A percentile compares a stretch with the other conserved stretches of the same genome.
phyloP scores from a whole-genome alignment of 306 rosid genomes.

The Sphenostylis stenocarpa region DNA sequence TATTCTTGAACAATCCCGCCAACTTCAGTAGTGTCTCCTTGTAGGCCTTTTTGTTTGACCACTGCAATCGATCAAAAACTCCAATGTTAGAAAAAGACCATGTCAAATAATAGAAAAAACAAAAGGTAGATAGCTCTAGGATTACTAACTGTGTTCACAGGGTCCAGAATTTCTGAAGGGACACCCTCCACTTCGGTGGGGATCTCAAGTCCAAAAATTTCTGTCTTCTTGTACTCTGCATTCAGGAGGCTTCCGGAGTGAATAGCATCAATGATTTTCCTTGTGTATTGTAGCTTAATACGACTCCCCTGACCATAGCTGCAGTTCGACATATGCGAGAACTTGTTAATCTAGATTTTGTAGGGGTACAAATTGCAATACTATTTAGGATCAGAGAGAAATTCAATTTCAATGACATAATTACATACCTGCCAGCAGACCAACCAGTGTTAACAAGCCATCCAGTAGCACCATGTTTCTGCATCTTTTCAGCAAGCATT shows the following conservation, averaged over 20 bases:
- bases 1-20: constrained; percentile 72
- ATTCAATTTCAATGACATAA: not conserved
- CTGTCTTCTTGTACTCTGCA: constrained; percentile 57
- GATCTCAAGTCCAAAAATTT: constrained; percentile 78
- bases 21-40: constrained; percentile 59
- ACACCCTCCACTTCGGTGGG: constrained; percentile 75
- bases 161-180: constrained; percentile 76
- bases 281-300: constrained; percentile 71
- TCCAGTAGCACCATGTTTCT: constrained; percentile 79
- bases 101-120: not conserved
- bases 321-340: constrained; percentile 20
- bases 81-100: not conserved
- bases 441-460: constrained; percentile 99
- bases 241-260: constrained; percentile 72
- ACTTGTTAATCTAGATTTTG: not conserved
- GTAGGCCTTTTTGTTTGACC: constrained; percentile 70
- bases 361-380: not conserved
- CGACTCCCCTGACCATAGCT: constrained; percentile 82
- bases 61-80: constrained; percentile 46
- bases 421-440: constrained; percentile 79
- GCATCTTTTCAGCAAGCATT: constrained; percentile 93
- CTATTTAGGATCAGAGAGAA: not conserved
- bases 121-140: not conserved
- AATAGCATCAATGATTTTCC: constrained; percentile 87
- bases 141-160: constrained; percentile 71